A percentile compares a stretch with the other conserved stretches of the same genome.
Evolutionary conservation across 345 rosid species (phyloP).

Genomic region (Syzygium oleosum): DNA sequence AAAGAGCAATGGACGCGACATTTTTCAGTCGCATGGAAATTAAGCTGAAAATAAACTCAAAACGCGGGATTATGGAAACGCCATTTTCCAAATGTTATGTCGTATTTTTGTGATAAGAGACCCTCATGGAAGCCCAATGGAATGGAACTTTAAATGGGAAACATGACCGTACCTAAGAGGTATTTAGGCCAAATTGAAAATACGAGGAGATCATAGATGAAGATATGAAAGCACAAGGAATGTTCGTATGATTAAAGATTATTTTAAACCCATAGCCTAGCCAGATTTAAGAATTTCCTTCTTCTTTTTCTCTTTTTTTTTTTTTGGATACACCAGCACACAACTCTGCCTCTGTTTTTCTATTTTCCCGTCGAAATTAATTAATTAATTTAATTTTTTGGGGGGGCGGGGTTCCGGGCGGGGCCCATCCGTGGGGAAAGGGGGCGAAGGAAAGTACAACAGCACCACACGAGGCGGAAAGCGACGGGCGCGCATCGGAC

Average conservation of each 20-base stretch:
- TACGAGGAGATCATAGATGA: neutral
- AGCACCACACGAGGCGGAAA: neutral
- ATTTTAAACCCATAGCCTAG: too few relatives aligned
- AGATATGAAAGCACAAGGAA: neutral
- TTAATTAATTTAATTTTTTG: too few relatives aligned
- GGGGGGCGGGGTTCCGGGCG: neutral
- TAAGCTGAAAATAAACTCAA: neutral
- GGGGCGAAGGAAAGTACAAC: too few relatives aligned
- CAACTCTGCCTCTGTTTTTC: neutral
- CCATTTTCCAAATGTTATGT: neutral
- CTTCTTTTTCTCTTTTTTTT: neutral
- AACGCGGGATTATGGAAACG: neutral
- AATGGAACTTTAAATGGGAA: neutral
- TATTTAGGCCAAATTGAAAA: neutral
- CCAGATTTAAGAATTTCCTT: neutral
- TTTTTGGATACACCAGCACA: neutral
- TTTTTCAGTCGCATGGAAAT: neutral
- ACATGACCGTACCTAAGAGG: neutral
- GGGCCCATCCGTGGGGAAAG: too few relatives aligned
- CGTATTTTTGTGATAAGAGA: neutral
- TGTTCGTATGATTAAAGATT: neutral
- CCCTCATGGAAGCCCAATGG: accelerated
- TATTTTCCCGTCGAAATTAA: too few relatives aligned
- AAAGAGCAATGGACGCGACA: neutral
- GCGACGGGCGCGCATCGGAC: neutral